phyloP scores from a whole-genome alignment of 306 rosid genomes.

The Lagenaria siceraria region DNA sequence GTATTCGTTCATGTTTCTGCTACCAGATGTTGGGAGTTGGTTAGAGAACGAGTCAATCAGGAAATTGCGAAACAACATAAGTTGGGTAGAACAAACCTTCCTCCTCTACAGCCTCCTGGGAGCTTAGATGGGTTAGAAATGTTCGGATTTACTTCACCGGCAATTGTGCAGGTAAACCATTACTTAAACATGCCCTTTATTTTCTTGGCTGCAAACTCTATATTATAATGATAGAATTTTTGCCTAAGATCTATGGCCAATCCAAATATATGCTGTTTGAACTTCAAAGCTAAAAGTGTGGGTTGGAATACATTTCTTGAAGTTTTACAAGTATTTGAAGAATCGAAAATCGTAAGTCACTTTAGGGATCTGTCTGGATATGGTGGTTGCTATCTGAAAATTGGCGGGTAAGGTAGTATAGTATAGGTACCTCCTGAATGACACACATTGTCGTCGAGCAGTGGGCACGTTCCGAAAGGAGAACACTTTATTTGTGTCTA shows the following conservation, averaged over 20 bases:
- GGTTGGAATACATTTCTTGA: neutral
- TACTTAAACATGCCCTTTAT: neutral
- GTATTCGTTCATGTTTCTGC: constrained; percentile 71
- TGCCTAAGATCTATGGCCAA: neutral
- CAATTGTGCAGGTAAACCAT: constrained; percentile 77
- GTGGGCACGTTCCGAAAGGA: neutral
- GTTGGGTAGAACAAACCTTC: constrained; percentile 61
- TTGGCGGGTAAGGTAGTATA: neutral
- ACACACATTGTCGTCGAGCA: neutral
- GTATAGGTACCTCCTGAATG: neutral
- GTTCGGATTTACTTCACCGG: constrained; percentile 97
- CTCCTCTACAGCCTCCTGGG: constrained; percentile 98
- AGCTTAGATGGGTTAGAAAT: constrained; percentile 96
- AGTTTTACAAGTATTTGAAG: neutral
- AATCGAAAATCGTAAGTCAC: neutral
- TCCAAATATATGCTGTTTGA: neutral
- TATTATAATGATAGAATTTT: neutral
- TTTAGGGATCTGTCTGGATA: neutral
- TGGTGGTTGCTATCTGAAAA: neutral
- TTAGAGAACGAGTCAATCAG: constrained; percentile 84
- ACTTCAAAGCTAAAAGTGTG: neutral
- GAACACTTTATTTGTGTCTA: neutral
- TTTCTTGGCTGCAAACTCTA: neutral
- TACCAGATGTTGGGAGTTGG: constrained; percentile 84
- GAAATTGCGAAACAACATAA: constrained; percentile 85